These are phyloP conservation scores for Xylaria sp. DNA, from an alignment of 2,329 filamentous ascomycete genomes.

Conservation along the genomic window DNA sequence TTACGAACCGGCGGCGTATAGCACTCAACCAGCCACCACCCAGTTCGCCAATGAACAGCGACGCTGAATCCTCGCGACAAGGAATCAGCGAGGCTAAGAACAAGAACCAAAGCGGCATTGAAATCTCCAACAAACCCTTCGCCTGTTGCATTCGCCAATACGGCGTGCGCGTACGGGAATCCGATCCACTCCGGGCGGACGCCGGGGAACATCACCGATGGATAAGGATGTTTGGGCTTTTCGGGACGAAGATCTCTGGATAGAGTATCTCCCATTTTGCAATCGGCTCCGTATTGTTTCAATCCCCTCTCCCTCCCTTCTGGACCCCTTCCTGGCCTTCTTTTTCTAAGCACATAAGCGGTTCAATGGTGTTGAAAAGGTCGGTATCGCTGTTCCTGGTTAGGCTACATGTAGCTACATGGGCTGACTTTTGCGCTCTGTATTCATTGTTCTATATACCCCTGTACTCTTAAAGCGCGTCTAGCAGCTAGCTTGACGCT, in stretches of 20 bases:
- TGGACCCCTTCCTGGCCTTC: background rate
- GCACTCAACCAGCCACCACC: conserved; percentile 46
- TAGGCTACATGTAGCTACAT: background rate
- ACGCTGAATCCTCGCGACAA: conserved; percentile 21
- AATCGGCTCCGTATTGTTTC: background rate
- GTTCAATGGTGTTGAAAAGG: background rate
- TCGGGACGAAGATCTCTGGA: conserved; percentile 67
- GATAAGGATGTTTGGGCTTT: conserved; percentile 71
- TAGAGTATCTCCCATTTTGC: conserved; percentile 9
- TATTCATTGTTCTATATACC: conserved; percentile 16
- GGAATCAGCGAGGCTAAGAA: background rate
- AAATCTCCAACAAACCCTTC: conserved; percentile 68
- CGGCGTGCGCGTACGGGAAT: conserved; percentile 61
- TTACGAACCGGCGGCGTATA: conserved; percentile 41
- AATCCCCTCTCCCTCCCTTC: no score
- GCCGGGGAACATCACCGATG: conserved; percentile 62
- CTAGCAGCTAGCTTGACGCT: background rate
- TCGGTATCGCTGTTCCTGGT: background rate
- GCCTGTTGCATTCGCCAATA: conserved; percentile 78
- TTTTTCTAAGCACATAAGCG: background rate
- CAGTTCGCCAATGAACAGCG: conserved; percentile 51
- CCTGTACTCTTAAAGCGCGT: conserved; percentile 15
- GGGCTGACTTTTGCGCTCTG: background rate
- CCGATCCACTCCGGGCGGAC: conserved; percentile 55
- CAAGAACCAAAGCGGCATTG: background rate